Evolutionary conservation across 1,284 basidiomycete species (phyloP).

Genomic region (Ustilago trichophora): DNA sequence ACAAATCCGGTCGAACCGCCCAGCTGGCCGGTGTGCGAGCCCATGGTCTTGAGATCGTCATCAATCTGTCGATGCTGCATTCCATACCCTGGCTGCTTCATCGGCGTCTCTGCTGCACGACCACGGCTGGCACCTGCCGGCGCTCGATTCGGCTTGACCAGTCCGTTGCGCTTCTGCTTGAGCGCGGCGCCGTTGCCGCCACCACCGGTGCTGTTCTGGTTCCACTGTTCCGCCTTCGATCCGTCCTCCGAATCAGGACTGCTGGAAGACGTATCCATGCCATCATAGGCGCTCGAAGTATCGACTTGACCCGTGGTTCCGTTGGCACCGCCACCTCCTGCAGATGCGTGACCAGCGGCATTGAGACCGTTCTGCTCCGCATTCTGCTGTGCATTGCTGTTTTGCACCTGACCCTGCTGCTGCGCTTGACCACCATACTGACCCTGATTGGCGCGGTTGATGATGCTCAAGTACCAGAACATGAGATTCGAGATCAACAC

Average conservation of each 20-base stretch:
- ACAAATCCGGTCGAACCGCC: conserved; percentile 35
- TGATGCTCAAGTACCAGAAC: conserved; percentile 99
- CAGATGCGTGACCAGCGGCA: background rate
- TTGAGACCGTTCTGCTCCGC: conserved; percentile 10
- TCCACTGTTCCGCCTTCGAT: conserved; percentile 19
- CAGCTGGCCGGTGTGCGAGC: conserved; percentile 9
- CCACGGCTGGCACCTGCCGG: conserved; percentile 52
- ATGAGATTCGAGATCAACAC: conserved; percentile 98
- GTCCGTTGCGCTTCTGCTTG: conserved; percentile 33
- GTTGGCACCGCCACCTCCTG: conserved; percentile 6
- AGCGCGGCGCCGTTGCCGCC: conserved; percentile 14
- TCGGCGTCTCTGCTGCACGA: conserved; percentile 82
- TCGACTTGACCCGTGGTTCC: conserved; percentile 19
- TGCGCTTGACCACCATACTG: conserved; percentile 58
- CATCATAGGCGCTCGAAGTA: conserved; percentile 34
- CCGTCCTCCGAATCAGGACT: conserved; percentile 27
- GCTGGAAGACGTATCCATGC: conserved; percentile 16
- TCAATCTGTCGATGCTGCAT: conserved; percentile 91
- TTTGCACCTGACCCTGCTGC: conserved; percentile 51
- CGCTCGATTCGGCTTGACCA: conserved; percentile 59
- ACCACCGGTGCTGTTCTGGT: conserved; percentile 4
- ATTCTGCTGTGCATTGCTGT: background rate
- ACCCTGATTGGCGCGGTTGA: conserved; percentile 76
- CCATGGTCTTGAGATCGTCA: conserved; percentile 72
- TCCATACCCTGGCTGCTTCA: conserved; percentile 88